Base-by-base conservation (phyloP, 2,329 filamentous ascomycete species). In the Fusarium chlamydosporum region DNA sequence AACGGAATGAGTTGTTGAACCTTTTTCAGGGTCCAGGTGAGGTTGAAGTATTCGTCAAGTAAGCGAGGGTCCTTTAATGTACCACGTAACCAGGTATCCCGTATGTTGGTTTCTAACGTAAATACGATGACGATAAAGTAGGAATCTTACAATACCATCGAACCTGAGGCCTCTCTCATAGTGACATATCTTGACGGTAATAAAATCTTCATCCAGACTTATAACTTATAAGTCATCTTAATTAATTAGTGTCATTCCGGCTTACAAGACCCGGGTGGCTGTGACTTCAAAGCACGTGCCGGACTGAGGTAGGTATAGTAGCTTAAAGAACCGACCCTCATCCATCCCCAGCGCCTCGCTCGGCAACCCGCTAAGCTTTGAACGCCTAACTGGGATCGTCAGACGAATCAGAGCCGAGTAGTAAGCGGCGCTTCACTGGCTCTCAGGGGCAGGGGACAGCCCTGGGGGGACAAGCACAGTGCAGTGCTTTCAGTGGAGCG, bases 321-420 rank as follows among this genome's bases (percentile, higher is more conserved):
- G 29, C 47, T 38, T 38, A 47, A 54, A 59, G 42, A 31, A 50
- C 59, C 67, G 58, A 64, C 57, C 61, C 23, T 23, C 23, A 5
- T 23, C 23, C 23, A 5, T 23, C 23, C 23, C 59, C 43, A 70
- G 72, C 72, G 65, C 59, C 65, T 70, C 65, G 68, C 63, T 72
- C 58, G 72, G 61, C 66, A 69, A 58, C 68, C 57, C 59, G 54
- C 64, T 62, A 71, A 68, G 56, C 70, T 56, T 64, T 65, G 66
- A 55, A 56, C 52, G 55, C 52, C 41, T 41, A 37, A 61, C 38
- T 10, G 31, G 56, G 65, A 52, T 42, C 37, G 37, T 47, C 46
- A 20, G 16, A 27, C 72, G 58, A 72, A 74, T 73, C 67, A 65
- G 29, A 57, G 40, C 40, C 60, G 53, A 38, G 34, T 18, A 47